A percentile compares a stretch with the other conserved stretches of the same genome.
Conservation (phyloP, 495 filamentous ascomycete genomes). For the Penicillium flavigenum region DNA sequence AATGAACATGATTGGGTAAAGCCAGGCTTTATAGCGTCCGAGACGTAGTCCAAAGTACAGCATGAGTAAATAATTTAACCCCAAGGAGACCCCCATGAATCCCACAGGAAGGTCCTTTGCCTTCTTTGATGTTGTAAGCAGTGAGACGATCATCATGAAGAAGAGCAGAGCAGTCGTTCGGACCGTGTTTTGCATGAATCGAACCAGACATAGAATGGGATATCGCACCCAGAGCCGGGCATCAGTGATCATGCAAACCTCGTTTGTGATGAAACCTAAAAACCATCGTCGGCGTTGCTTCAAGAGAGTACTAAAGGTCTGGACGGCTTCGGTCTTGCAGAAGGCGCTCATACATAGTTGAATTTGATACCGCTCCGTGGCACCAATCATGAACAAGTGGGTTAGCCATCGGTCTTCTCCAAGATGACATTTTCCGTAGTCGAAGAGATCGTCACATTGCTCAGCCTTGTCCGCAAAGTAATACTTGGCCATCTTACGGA, state of each 20-base stretch:
- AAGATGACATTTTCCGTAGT: constrained; percentile 92
- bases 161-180: constrained; percentile 93
- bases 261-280: constrained; percentile 96
- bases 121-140: constrained; percentile 80
- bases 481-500: constrained; percentile 96
- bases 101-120: constrained; percentile 80
- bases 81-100: constrained; percentile 93
- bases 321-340: constrained; percentile 97
- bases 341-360: constrained; percentile 97
- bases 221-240: constrained; percentile 88
- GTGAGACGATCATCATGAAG: constrained; percentile 88
- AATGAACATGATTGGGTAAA: constrained; percentile 95
- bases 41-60: constrained; percentile 89
- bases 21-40: constrained; percentile 85
- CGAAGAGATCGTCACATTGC: constrained; percentile 93
- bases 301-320: constrained; percentile 79
- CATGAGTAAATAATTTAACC: constrained; percentile 95
- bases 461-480: constrained; percentile 98
- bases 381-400: constrained; percentile 98
- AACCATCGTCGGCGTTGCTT: constrained; percentile 98
- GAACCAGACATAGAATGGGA: constrained; percentile 81
- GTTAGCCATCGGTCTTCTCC: constrained; percentile 98
- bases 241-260: constrained; percentile 98
- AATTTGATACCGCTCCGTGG: constrained; percentile 89
- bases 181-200: constrained; percentile 96